phyloP scores from a whole-genome alignment of 441 rosid species.

The Erysimum cheiri region DNA sequence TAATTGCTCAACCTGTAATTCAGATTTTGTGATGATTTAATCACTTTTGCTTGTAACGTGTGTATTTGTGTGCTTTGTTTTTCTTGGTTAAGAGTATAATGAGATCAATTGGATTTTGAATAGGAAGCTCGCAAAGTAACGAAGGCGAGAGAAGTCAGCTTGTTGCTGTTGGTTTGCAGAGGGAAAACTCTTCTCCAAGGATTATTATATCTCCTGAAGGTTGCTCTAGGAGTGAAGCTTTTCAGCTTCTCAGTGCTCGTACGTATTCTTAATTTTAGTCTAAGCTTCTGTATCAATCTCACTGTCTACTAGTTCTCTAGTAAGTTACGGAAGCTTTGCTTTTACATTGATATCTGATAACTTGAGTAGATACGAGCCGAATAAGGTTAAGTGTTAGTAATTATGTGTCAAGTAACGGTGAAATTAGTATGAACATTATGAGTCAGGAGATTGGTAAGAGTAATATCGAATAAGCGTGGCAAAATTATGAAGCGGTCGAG shows the following conservation, averaged over 20 bases:
- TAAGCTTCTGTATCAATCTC: neutral
- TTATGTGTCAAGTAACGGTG: neutral
- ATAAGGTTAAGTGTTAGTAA: neutral
- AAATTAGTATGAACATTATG: neutral
- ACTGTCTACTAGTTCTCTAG: neutral
- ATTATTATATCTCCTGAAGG: conserved; percentile 21
- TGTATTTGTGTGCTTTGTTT: neutral
- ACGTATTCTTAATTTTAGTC: neutral
- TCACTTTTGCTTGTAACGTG: neutral
- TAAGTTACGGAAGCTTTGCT: neutral
- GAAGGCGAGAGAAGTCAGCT: conserved; percentile 21
- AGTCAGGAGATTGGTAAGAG: neutral
- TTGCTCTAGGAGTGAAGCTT: conserved; percentile 33
- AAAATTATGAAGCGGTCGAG: neutral
- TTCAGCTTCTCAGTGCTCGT: conserved; percentile 33
- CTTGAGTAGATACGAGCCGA: neutral
- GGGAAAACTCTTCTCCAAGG: conserved; percentile 21
- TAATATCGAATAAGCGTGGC: neutral
- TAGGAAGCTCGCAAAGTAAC: conserved; percentile 23
- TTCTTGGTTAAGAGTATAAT: neutral
- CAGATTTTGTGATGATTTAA: neutral
- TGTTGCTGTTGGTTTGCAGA: conserved; percentile 12
- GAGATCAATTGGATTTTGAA: neutral
- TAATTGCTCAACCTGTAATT: neutral
- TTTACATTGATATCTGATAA: neutral